A percentile compares a stretch with the other conserved stretches of the same genome.
phyloP scores from a whole-genome alignment of 495 filamentous ascomycete species.

The Neurospora tetraspora region DNA sequence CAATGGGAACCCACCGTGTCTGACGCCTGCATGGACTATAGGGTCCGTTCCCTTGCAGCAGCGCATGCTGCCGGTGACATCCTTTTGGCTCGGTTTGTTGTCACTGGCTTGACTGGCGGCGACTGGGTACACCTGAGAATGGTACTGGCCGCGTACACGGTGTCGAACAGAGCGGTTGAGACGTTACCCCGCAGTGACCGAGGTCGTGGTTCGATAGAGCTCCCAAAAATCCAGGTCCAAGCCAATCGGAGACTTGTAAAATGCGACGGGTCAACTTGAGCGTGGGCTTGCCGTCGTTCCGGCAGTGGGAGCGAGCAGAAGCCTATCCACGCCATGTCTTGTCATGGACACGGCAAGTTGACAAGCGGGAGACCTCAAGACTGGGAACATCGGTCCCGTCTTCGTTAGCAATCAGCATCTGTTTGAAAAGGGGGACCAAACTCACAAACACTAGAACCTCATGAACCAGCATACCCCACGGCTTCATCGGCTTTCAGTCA shows the following conservation, averaged over 20 bases:
- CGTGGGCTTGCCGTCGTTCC: neutral
- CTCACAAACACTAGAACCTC: neutral
- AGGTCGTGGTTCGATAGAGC: neutral
- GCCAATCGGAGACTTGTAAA: neutral
- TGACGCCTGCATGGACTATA: neutral
- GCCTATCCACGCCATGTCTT: neutral
- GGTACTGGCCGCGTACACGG: too few relatives aligned
- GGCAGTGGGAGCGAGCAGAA: neutral
- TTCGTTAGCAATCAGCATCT: neutral
- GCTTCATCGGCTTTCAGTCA: neutral
- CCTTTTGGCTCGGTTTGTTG: neutral
- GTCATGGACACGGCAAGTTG: neutral
- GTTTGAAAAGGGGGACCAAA: neutral
- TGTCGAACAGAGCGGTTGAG: neutral
- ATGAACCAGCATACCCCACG: neutral
- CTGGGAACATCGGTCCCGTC: neutral
- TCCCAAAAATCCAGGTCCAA: neutral
- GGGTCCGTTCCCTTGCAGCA: neutral
- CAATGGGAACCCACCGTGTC: neutral
- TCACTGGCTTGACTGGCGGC: neutral
- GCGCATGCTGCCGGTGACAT: neutral
- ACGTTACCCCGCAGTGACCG: neutral
- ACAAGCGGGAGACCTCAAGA: neutral
- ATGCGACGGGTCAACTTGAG: neutral
- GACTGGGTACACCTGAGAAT: too few relatives aligned